Conservation (phyloP, 768 basidiomycete species). For the Lanmaoa pseudosensibilis region DNA sequence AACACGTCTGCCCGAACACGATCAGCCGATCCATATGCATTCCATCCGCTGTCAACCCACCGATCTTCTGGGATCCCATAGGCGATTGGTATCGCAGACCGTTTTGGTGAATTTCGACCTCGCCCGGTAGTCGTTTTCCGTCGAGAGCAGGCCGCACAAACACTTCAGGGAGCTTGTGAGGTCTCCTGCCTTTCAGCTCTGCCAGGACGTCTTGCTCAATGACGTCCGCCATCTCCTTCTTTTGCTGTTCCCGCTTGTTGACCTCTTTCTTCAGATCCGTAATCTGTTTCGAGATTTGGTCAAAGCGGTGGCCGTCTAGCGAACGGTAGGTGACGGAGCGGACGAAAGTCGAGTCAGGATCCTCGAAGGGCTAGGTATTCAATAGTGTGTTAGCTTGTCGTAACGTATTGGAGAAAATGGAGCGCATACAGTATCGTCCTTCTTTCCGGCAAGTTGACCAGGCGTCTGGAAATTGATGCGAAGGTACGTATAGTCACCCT, state of each 20-base stretch:
- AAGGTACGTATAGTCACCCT: constrained; percentile 91
- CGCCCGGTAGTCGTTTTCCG: constrained; percentile 93
- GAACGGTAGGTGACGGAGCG: constrained; percentile 95
- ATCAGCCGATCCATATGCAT: constrained; percentile 3
- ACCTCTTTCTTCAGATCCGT: constrained; percentile 95
- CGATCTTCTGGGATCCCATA: constrained; percentile 86
- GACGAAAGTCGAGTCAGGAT: constrained; percentile 94
- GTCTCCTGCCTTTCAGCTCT: constrained; percentile 87
- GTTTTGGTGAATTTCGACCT: constrained; percentile 97
- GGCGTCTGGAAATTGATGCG: constrained; percentile 99
- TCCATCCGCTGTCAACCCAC: constrained; percentile 42
- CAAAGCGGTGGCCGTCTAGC: constrained; percentile 84
- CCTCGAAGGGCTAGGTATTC: constrained; percentile 78
- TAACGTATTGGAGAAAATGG: background rate
- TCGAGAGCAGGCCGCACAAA: constrained; percentile 93
- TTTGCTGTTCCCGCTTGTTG: constrained; percentile 95
- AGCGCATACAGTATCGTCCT: constrained; percentile 87
- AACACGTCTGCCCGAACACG: constrained; percentile 64
- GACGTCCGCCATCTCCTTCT: constrained; percentile 98
- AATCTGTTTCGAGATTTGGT: constrained; percentile 86
- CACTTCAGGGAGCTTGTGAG: constrained; percentile 84
- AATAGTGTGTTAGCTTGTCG: constrained; percentile 4
- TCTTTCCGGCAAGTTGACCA: constrained; percentile 95
- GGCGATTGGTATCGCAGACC: constrained; percentile 91
- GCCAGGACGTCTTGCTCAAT: constrained; percentile 89